These are phyloP conservation scores for Silene conica DNA, from an alignment of 148 eudicot genomes.

Conservation along the genomic window DNA sequence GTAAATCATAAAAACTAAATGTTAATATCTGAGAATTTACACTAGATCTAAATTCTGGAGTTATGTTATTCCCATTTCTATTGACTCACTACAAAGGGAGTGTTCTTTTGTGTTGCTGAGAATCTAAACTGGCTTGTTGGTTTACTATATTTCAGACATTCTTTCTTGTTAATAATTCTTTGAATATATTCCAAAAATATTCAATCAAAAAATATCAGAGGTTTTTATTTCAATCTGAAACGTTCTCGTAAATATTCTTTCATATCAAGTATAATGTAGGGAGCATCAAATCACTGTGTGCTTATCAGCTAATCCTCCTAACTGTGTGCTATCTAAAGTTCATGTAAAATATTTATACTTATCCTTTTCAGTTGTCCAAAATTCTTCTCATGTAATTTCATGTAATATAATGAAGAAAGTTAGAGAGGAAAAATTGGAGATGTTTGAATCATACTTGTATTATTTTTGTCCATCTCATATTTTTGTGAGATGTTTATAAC, in stretches of 20 bases:
- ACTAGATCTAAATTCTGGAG: constrained; percentile 21
- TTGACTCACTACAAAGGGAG: constrained; percentile 13
- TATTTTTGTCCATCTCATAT: too few relatives aligned
- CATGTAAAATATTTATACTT: too few relatives aligned
- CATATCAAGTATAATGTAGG: too few relatives aligned
- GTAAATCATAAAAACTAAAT: not conserved
- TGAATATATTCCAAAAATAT: constrained; percentile 20
- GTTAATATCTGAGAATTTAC: constrained; percentile 3
- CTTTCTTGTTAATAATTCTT: constrained; percentile 22
- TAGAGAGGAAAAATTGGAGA: too few relatives aligned
- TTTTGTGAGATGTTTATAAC: too few relatives aligned
- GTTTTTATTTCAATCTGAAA: not conserved
- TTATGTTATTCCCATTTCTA: constrained; percentile 16
- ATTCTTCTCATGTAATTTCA: too few relatives aligned
- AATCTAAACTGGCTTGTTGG: constrained; percentile 18
- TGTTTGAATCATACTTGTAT: too few relatives aligned
- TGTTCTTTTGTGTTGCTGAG: constrained; percentile 18
- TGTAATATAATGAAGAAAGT: too few relatives aligned
- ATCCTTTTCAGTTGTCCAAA: too few relatives aligned
- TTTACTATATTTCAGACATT: constrained; percentile 30
- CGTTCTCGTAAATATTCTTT: not conserved
- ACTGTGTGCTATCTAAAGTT: too few relatives aligned
- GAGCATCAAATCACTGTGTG: too few relatives aligned
- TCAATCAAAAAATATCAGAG: constrained; percentile 12
- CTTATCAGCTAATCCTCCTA: too few relatives aligned